A percentile compares a stretch with the other conserved stretches of the same genome.
Evolutionary conservation across 139 green algal species (phyloP).

Genomic region (Closterium sp.): DNA sequence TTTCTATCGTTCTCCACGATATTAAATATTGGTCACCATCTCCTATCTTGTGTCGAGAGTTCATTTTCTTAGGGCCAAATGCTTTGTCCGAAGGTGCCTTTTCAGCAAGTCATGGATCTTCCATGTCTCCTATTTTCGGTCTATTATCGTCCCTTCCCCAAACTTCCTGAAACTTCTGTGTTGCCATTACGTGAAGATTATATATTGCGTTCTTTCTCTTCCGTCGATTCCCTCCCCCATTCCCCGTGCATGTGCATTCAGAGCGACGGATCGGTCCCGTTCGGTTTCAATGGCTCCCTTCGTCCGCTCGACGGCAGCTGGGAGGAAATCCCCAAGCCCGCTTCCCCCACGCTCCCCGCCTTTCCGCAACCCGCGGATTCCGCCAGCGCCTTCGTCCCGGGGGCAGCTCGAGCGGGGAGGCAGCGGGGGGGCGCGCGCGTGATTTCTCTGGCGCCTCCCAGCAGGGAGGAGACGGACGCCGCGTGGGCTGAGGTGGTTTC

Average conservation of each 20-base stretch:
- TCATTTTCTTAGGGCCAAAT: no score
- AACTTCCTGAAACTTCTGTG: no score
- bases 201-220: not conserved
- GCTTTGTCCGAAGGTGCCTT: not conserved
- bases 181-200: no score
- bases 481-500: not conserved
- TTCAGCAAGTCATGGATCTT: not conserved
- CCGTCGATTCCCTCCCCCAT: not conserved
- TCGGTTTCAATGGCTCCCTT: not conserved
- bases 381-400: not conserved
- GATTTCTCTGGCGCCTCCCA: not conserved
- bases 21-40: no score
- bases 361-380: not conserved
- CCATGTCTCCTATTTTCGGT: not conserved
- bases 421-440: not conserved
- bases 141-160: not conserved
- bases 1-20: not conserved
- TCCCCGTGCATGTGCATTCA: not conserved
- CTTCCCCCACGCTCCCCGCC: not conserved
- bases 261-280: not conserved
- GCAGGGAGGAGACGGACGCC: not conserved
- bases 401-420: not conserved
- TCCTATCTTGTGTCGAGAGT: no score
- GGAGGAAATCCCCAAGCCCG: not conserved
- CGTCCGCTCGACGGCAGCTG: not conserved